Evolutionary conservation across 768 basidiomycete genomes (phyloP), one percentile per base, ranked within the genome.

Genomic region (Mrakia hoshinonis): DNA sequence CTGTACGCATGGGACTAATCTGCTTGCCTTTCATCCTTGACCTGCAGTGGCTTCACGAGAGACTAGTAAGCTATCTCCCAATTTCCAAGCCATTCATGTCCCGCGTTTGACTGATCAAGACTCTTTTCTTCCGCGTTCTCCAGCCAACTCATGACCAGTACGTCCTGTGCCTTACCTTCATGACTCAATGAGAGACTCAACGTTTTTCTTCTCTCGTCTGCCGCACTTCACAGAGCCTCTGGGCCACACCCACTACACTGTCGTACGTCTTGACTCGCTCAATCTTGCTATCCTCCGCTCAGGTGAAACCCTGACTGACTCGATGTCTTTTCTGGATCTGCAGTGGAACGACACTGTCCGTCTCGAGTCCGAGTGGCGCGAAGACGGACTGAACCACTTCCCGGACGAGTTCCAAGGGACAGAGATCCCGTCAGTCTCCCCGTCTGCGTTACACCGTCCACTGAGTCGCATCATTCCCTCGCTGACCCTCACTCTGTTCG

Each of bases 41-140:
- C 31, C 31, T 7, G 29, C 47, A 66, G 65, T 47, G 65, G 43
- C 10, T 66, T 66, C 65, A 66, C 65, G 24, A 22, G 65, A 51
- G 65, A 66, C 46, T 66, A 66, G 65, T 66, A 46, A 49, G 65
- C 39, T n/a, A n/a, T n/a, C n/a, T n/a, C n/a, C n/a, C n/a, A n/a
- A 4, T 43, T 26, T 26, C 39, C n/a, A 7, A 48, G 29, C 0
- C 39, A 22, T 46, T 38, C 5, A 4, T 5, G 0, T 5, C 31
- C 22, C 9, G 6, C 48, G 38, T 24, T 48, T 43, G 43, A 43
- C 43, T 43, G 43, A 43, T 43, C 15, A 43, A 7, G 7, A 15
- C 22, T 49, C 12, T 22, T 31, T 6, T 26, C 31, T 48, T 51
- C 2, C 5, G n/a, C 22, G 2, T 51, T 31, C 18, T 11, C 49